Conservation (phyloP, 192 early-diverging fungal genomes). For the Cladochytrium replicatum region DNA sequence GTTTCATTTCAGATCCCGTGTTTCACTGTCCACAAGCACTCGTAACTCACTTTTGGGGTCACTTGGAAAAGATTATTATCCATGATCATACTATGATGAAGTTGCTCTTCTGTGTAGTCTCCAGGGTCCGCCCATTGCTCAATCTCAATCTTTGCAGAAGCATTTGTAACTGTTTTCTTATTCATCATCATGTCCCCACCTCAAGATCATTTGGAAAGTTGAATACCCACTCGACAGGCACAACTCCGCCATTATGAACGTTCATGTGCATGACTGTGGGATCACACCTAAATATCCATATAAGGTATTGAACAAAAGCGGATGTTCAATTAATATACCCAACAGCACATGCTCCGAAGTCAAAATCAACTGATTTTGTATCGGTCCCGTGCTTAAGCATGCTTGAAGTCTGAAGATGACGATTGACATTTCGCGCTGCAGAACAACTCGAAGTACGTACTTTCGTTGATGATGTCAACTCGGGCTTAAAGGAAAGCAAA, state of each 20-base stretch:
- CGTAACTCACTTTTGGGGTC: constrained; percentile 27
- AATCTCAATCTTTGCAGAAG: constrained; percentile 27
- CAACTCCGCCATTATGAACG: constrained; percentile 43
- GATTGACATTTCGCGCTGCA: too few relatives aligned
- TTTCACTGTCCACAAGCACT: neutral
- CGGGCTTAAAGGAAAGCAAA: too few relatives aligned
- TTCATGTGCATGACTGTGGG: constrained; percentile 28
- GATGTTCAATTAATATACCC: constrained; percentile 6
- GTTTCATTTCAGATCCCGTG: too few relatives aligned
- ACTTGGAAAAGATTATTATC: constrained; percentile 43
- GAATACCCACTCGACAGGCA: constrained; percentile 46
- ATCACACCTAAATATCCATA: constrained; percentile 5
- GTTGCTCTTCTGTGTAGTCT: constrained; percentile 44
- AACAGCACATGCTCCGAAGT: constrained; percentile 40
- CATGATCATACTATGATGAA: constrained; percentile 39
- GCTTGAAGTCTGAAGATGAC: too few relatives aligned
- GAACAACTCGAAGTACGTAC: too few relatives aligned
- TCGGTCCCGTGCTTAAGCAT: too few relatives aligned
- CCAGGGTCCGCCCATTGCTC: constrained; percentile 48
- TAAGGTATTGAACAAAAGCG: neutral
- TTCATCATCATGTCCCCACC: constrained; percentile 2
- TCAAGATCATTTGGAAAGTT: constrained; percentile 46
- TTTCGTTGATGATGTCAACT: too few relatives aligned
- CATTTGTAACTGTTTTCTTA: neutral
- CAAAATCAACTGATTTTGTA: constrained; percentile 38